These are phyloP conservation scores for Herpetomonas tarakana DNA, from an alignment of 208 protist species.

Conservation along the genomic window DNA sequence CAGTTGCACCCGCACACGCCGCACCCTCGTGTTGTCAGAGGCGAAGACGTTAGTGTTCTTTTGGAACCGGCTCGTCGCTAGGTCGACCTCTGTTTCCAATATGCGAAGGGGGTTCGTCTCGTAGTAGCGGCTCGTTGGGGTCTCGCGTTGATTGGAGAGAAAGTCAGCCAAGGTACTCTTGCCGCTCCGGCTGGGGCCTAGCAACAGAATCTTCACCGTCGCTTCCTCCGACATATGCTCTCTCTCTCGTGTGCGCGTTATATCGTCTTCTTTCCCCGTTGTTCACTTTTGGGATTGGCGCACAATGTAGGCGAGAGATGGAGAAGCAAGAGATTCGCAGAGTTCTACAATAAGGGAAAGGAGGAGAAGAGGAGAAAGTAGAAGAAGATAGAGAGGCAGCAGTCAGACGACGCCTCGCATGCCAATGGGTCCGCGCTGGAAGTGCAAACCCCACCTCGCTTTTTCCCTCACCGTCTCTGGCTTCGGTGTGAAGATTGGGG, in stretches of 20 bases:
- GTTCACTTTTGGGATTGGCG: too few species aligned
- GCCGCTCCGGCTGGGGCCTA: constrained; percentile 79
- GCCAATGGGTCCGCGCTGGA: too few species aligned
- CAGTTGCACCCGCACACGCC: constrained; percentile 65
- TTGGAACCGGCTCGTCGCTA: constrained; percentile 43
- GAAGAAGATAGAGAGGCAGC: constrained; percentile 4
- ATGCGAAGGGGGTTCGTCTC: constrained; percentile 86
- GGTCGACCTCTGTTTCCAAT: constrained; percentile 81
- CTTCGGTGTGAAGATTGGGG: too few species aligned
- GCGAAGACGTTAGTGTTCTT: constrained; percentile 33
- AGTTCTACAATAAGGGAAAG: too few species aligned
- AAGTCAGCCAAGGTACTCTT: constrained; percentile 87
- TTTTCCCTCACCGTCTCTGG: too few species aligned
- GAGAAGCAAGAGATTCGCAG: too few species aligned
- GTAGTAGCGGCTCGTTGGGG: constrained; percentile 76
- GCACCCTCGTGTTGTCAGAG: constrained; percentile 42
- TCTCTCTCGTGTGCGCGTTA: constrained; percentile 8
- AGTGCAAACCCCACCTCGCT: too few species aligned
- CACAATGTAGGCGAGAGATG: too few species aligned
- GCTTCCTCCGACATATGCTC: constrained; percentile 26
- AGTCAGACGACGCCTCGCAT: too few species aligned
- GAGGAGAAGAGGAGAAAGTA: background rate
- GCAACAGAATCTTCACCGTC: constrained; percentile 77
- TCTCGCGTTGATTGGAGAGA: constrained; percentile 74
- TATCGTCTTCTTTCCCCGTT: constrained; percentile 2